phyloP scores from a whole-genome alignment of 225 moss, liverwort and hornwort species.

The Ulota crispa region DNA sequence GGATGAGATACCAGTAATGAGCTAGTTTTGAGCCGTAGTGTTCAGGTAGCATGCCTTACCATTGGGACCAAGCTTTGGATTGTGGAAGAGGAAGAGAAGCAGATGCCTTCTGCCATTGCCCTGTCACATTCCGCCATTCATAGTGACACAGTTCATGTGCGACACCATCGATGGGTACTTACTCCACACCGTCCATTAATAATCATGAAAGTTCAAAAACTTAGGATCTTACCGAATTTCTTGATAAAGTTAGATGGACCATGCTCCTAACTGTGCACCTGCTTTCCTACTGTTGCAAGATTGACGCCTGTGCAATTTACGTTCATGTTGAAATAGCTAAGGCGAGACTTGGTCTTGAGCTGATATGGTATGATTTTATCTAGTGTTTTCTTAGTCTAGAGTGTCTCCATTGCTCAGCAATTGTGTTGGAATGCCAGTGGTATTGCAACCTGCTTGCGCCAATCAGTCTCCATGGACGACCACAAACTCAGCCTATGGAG shows the following conservation, averaged over 20 bases:
- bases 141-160: slow-evolving; percentile 18
- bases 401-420: not conserved
- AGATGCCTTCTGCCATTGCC: not conserved
- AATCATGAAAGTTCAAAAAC: not conserved
- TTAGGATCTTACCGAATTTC: not conserved
- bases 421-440: slow-evolving; percentile 28
- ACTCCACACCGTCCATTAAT: not conserved
- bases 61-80: not conserved
- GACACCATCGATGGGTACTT: slow-evolving; percentile 38
- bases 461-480: slow-evolving; percentile 28
- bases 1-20: not conserved
- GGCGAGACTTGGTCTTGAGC: not conserved
- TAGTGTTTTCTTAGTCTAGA: not conserved
- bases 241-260: not conserved
- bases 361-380: not conserved
- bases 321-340: not conserved
- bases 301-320: not conserved
- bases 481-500: slow-evolving; percentile 39
- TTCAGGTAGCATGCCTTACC: not conserved
- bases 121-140: not conserved
- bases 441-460: slow-evolving; percentile 28
- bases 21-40: not conserved
- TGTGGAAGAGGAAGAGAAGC: not conserved
- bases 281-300: not conserved
- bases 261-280: not conserved